Evolutionary conservation across 208 protist genomes (phyloP).

Genomic region (Leishmania gerbilli): DNA sequence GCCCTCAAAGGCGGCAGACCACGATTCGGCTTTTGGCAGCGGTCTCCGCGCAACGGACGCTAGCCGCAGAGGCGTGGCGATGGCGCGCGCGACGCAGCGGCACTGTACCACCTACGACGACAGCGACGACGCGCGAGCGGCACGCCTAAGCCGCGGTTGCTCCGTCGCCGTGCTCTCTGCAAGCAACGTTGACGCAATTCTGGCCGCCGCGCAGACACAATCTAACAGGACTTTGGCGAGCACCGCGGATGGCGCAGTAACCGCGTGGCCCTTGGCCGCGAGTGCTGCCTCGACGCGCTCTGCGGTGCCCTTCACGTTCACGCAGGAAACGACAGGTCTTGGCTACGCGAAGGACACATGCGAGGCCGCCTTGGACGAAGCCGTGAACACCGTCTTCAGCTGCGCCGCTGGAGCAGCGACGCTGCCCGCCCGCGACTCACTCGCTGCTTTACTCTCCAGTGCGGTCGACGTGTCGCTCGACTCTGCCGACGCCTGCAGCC

Average conservation of each 20-base stretch:
- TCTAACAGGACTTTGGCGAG: background rate
- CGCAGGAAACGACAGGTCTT: background rate
- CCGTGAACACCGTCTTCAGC: background rate
- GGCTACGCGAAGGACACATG: background rate
- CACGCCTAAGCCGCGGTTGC: conserved; percentile 20
- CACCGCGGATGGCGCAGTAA: too few species aligned
- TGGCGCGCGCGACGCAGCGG: background rate
- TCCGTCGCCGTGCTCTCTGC: conserved; percentile 20
- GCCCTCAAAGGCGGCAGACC: background rate
- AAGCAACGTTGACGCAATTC: conserved; percentile 6
- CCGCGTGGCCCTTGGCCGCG: background rate
- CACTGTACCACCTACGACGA: background rate
- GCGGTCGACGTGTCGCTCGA: conserved; percentile 5
- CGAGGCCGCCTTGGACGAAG: background rate
- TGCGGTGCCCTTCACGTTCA: background rate
- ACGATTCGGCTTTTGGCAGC: background rate
- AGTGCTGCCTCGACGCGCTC: background rate
- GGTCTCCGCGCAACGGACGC: background rate
- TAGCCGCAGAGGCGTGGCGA: background rate
- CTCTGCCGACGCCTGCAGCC: background rate
- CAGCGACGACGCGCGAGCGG: conserved; percentile 7
- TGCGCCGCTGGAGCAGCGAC: background rate
- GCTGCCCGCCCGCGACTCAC: background rate
- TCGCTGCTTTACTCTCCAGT: background rate
- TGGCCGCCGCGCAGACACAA: background rate